These are phyloP conservation scores for Carpinus fangiana DNA, from an alignment of 306 rosid species.

Conservation along the genomic window DNA sequence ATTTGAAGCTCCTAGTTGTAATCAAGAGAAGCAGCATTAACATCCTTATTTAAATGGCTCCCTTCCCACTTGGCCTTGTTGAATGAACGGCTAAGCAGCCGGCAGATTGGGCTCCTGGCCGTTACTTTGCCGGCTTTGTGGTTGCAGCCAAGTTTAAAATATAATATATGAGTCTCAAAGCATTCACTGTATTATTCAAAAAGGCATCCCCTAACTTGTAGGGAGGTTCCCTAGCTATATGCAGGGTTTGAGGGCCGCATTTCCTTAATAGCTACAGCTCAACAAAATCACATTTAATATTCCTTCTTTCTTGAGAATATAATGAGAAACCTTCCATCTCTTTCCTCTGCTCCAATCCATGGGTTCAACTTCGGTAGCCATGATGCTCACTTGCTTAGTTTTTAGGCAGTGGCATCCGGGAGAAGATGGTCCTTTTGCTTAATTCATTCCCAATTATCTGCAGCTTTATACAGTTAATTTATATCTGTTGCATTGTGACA, in stretches of 20 bases:
- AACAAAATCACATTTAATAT: not conserved
- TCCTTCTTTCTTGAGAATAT: not conserved
- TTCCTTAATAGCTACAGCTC: not conserved
- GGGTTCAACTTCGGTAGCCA: not conserved
- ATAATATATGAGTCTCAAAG: not conserved
- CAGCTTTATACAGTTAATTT: too few relatives aligned
- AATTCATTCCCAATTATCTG: not conserved
- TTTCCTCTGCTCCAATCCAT: not conserved
- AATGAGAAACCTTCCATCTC: not conserved
- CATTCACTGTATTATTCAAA: constrained; percentile 1
- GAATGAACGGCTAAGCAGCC: constrained; percentile 37
- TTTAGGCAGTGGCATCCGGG: not conserved
- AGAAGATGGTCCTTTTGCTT: not conserved
- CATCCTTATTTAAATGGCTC: constrained; percentile 38
- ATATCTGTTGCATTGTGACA: too few relatives aligned
- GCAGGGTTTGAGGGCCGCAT: not conserved
- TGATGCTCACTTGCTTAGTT: not conserved
- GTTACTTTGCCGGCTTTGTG: constrained; percentile 41
- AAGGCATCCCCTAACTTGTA: not conserved
- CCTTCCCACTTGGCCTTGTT: constrained; percentile 9
- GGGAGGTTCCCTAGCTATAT: not conserved
- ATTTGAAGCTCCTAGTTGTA: constrained; percentile 42
- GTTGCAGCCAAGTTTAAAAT: constrained; percentile 24
- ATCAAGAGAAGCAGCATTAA: constrained; percentile 34
- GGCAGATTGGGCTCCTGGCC: constrained; percentile 45